Evolutionary conservation across 495 filamentous ascomycete species (phyloP), one percentile per base, ranked within the genome.

Genomic region (Aspergillus baeticus): DNA sequence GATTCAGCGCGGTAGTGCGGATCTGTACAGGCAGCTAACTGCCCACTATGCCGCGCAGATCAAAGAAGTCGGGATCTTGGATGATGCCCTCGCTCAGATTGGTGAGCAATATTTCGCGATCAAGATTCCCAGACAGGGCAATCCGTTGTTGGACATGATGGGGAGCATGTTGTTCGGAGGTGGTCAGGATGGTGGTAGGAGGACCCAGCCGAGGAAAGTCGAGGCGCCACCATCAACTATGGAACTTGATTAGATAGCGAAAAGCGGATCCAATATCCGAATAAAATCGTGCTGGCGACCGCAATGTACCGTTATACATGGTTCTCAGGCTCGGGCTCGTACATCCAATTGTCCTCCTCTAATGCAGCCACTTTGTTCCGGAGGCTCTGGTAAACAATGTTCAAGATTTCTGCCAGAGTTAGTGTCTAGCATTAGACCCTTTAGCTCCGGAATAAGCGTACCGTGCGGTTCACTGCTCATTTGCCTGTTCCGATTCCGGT

Each of bases 51-150:
- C 83, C 10, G 67, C 75, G 3, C 83, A 93, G 51, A 81, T 98
- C 35, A 82, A 80, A 56, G 95, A 96, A 58, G 73, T 86, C 3
- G 79, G 77, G 1, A 75, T 76, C 21, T 97, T 94, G 91, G 87
- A 91, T 37, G 91, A 94, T 66, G 82, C 89, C 18, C 74, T 98
- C 60, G 87, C 89, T 38, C 84, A 89, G 68, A 85, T 98, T 60
- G 94, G 88, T 37, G 92, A 98, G 80, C 92, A 94, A 82, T 99
- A 97, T 74, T 99, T 98, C 69, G 86, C 83, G n/a, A 96, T 99
- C 65, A 87, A 87, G 78, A 84, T 92, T 58, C 92, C 90, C 26
- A 79, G 87, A 46, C 89, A 93, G 73, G 86, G 86, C 38, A 97
- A 96, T 66, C 92, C 91, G 7, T 68, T 98, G 61, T 80, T 98